Base-by-base conservation (phyloP, 2,329 filamentous ascomycete species). In the Neofusicoccum laricinum region DNA sequence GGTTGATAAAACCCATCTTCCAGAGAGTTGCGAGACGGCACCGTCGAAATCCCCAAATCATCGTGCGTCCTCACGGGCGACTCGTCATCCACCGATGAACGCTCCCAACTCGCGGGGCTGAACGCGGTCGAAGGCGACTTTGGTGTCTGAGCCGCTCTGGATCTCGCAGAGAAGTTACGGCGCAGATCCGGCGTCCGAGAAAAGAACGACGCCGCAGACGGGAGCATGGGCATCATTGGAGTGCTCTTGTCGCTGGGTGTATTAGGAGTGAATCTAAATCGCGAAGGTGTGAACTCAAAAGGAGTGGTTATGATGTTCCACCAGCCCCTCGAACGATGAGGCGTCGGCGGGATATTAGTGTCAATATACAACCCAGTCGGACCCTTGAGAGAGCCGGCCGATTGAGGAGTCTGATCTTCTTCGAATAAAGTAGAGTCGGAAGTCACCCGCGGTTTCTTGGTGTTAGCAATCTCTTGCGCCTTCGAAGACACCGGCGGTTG, bases 241-340 rank as follows among this genome's bases (percentile, higher is more conserved):
- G 71, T 74, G 36, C 63, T 69, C 7, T 71, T 67, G 11, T 68
- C 67, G 5, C 66, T 68, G 4, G 43, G 46, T 7, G 68, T 71
- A 30, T 66, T 68, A 58, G 72, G 69, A 4, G 72, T 72, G 71
- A 74, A 78, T 61, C 76, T 71, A 58, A 72, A 70, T 64, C 76
- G 71, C 69, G 73, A 68, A 51, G 76, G 68, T 66, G 80, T 73
- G 61, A 72, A 71, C 25, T 75, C 71, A 70, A 92, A 92, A 0
- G 90, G 90, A 1, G 90, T 90, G 7, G 85, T 88, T 63, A 93
- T 86, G 68, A 90, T 83, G 70, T 91, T 90, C 90, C 90, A 93
- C 90, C 90, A 93, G 19, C 90, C 90, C 66, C 83, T 82, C 30
- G 88, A 89, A 63, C 82, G 83, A 11, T 85, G 83, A 46, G 80